Evolutionary conservation across 306 rosid species (phyloP), one percentile per base, ranked within the genome.

Genomic region (Quercus cerris): DNA sequence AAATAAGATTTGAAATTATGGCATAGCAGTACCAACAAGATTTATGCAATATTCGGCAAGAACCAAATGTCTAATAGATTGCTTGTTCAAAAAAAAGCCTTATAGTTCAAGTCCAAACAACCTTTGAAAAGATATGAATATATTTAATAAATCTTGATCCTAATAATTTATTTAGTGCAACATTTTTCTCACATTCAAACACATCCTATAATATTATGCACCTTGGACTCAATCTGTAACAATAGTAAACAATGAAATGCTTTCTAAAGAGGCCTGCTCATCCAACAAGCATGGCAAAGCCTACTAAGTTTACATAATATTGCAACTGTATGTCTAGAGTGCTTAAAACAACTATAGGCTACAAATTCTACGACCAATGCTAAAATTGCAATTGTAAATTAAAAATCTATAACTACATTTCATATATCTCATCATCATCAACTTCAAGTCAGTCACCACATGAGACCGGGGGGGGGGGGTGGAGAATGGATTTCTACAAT

Each of bases 51-150:
- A 61, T 22, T 15, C 12, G 2, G 18, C 18, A 61, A 25, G 67
- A 77, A 68, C 44, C 71, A 66, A 55, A 80, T 25, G 28, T 38
- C 80, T 76, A 46, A 56, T n/a, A 27, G 74, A 62, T 28, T 57
- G 74, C 67, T 76, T 59, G 57, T 64, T 55, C 19, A 66, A 31
- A 64, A 49, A 41, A 31, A 79, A 52, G 6, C 70, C 68, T 63
- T 55, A 54, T 13, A 58, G 38, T 51, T 75, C 76, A 11, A 12
- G 67, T 38, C 49, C 78, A 71, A 18, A 55, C 30, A 19, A 66
- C 72, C 6, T 31, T 6, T 7, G 13, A 61, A 33, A 76, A 58
- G 1, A 61, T 75, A 74, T 11, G 12, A 15, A 4, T 31, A 80
- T 3, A n/a, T 28, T 28, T 28, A 38, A 38, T 38, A 38, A 38